These are phyloP conservation scores for Phytophthora cryptogea DNA, from an alignment of 352 stramenopile species.

Conservation along the genomic window DNA sequence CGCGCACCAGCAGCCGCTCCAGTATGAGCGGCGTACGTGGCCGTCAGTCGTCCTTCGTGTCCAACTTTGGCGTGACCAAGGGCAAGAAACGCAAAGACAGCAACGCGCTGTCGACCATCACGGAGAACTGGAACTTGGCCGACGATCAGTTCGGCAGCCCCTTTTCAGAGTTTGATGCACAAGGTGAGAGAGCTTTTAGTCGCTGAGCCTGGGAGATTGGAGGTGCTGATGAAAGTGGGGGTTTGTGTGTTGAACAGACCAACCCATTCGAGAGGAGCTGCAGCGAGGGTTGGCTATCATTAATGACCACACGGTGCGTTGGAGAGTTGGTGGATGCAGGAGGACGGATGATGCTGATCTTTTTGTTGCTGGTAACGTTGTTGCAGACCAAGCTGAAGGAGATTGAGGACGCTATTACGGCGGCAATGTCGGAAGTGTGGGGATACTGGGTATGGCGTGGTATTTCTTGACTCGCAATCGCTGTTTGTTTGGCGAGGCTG, in stretches of 20 bases:
- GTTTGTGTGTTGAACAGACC: constrained; percentile 42
- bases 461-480: not conserved
- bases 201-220: not conserved
- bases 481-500: not conserved
- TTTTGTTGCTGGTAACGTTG: not conserved
- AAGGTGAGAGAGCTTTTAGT: constrained; percentile 44
- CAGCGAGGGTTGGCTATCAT: constrained; percentile 83
- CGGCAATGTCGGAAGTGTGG: constrained; percentile 90
- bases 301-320: constrained; percentile 82
- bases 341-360: not conserved
- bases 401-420: constrained; percentile 86
- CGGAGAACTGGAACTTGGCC: constrained; percentile 84
- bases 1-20: constrained; percentile 51
- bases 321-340: not conserved
- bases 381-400: constrained; percentile 84
- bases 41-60: constrained; percentile 74
- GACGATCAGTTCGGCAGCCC: constrained; percentile 81
- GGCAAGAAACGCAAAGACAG: constrained; percentile 64
- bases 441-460: constrained; percentile 77
- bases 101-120: constrained; percentile 83
- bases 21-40: constrained; percentile 42
- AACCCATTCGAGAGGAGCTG: constrained; percentile 83
- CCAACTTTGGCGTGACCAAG: constrained; percentile 76
- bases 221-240: not conserved
- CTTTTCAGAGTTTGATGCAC: constrained; percentile 79